phyloP scores from a whole-genome alignment of 768 basidiomycete genomes.

The Suillus bovinus region DNA sequence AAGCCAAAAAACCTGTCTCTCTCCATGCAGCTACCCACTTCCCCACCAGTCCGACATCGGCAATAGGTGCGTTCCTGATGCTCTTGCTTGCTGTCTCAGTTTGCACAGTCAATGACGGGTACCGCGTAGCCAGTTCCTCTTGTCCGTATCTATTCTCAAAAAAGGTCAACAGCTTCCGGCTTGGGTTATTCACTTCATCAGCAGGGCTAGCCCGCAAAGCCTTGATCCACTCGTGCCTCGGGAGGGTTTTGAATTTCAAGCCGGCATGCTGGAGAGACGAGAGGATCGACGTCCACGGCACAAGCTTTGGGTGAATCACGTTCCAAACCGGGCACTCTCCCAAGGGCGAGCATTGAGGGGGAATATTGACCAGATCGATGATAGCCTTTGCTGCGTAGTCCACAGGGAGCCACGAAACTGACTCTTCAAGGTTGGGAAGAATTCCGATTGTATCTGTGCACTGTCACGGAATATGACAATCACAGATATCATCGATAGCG shows the following conservation, averaged over 20 bases:
- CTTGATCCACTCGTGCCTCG: slow-evolving; percentile 25
- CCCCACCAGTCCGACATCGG: slow-evolving; percentile 32
- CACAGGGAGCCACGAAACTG: slow-evolving; percentile 50
- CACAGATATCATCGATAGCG: not conserved
- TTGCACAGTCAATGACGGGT: slow-evolving; percentile 11
- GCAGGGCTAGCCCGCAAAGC: slow-evolving; percentile 23
- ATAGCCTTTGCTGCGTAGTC: slow-evolving; percentile 51
- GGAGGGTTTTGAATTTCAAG: slow-evolving; percentile 26
- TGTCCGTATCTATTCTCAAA: slow-evolving; percentile 28
- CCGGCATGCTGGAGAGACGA: slow-evolving; percentile 37
- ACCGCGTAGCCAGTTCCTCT: slow-evolving; percentile 11
- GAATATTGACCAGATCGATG: slow-evolving; percentile 39
- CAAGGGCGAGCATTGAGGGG: not conserved
- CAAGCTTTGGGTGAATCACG: slow-evolving; percentile 16
- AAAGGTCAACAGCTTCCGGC: slow-evolving; percentile 24
- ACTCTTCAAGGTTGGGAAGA: slow-evolving; percentile 34
- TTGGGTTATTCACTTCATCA: slow-evolving; percentile 25
- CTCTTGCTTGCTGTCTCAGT: slow-evolving; percentile 19
- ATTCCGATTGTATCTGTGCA: slow-evolving; percentile 41
- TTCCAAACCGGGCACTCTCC: slow-evolving; percentile 24
- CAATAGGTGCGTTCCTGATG: slow-evolving; percentile 19
- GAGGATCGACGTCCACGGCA: slow-evolving; percentile 42
- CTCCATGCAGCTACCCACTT: slow-evolving; percentile 48
- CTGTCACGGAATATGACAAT: slow-evolving; percentile 32
- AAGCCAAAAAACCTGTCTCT: slow-evolving; percentile 36